Base-by-base conservation (phyloP, 2,329 filamentous ascomycete genomes). In the Neofusicoccum kwambonambiense region DNA sequence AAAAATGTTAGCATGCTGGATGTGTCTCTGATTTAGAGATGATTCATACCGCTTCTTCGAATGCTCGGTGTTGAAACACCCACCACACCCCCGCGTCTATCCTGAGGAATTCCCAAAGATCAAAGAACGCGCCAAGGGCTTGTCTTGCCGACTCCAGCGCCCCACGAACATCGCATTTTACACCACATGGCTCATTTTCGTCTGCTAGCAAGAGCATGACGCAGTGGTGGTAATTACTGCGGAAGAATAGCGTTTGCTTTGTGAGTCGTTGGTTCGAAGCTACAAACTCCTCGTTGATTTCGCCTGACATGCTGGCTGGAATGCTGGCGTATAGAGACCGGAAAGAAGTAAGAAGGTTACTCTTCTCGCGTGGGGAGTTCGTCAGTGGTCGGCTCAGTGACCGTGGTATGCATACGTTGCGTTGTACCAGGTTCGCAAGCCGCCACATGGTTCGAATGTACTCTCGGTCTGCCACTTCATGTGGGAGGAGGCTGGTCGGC, bases 191-290 rank as follows among this genome's bases (percentile, higher is more conserved):
- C 0, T 83, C 76, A 68, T 89, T 88, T 71, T 90, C 89, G 13
- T 88, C 89, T 0, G 89, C 88, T 70, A 93, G 89, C 19, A 93
- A 85, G 9, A 93, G 80, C 90, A 93, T 93, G 27, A 93, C 81
- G 74, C 91, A 92, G 74, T 94, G 91, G 76, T 89, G 91, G 77
- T 92, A 93, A 72, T 93, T 93, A 75, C 87, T 90, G n/a, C 88
- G 90, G 35, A 93, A 79, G 72, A 92, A 93, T 4, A 94, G 78
- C 17, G 90, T 92, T 76, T 94, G 91, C 0, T 90, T 82, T 15
- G 91, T 86, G 1, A 88, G 83, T 6, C 91, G 84, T 67, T 88
- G 88, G 71, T 90, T 88, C 2, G 77, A 83, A 0, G 44, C 47
- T 0, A 65, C 63, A 17, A 47, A 51, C 12, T 52, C 44, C 31